Evolutionary conservation across 345 rosid species (phyloP), one percentile per base, ranked within the genome.

Genomic region (Angophora floribunda): DNA sequence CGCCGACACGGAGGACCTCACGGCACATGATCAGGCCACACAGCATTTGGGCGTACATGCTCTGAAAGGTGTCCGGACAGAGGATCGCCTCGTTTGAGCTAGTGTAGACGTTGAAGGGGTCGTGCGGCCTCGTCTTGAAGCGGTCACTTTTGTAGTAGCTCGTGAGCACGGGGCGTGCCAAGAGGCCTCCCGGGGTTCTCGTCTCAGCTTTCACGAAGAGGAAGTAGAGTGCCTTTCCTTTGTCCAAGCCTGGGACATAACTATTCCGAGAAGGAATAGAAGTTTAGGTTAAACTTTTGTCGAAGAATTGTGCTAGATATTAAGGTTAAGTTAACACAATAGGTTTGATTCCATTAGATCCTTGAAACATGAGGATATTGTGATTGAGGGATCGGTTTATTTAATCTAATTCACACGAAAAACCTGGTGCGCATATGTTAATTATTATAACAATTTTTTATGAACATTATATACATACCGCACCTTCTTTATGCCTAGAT

Each of bases 41-140:
- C 10, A 97, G 96, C 97, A 97, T 95, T 87, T 97, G 99, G 24
- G 95, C 67, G 89, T 96, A 96, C 99, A 97, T 97, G 93, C 99
- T 96, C 88, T 97, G 99, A 88, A 92, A 93, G 16, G 98, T 93
- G 92, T 97, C 99, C 1, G 91, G 49, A 87, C 99, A 97, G 59
- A 97, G 97, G 85, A 97, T 95, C 78, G 99, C 92, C 92, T 96
- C 98, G 90, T 93, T 91, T 4, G 99, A 99, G 93, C 99, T 97
- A 5, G 98, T 97, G 93, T 93, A 92, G 51, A 92, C 95, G 36
- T 93, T 96, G 96, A 91, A 96, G 4, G 98, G 97, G 57, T 97
- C 99, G 61, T 93, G 89, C 28, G 98, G 97, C n/a, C 99, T 86
- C 90, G 89, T 93, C 94, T 88, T 95, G 93, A 97, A 97, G 67